Percentiles rank a stretch among this genome's conserved stretches.
Evolutionary conservation across 306 rosid genomes (phyloP).

Genomic region (Corylus avellana): DNA sequence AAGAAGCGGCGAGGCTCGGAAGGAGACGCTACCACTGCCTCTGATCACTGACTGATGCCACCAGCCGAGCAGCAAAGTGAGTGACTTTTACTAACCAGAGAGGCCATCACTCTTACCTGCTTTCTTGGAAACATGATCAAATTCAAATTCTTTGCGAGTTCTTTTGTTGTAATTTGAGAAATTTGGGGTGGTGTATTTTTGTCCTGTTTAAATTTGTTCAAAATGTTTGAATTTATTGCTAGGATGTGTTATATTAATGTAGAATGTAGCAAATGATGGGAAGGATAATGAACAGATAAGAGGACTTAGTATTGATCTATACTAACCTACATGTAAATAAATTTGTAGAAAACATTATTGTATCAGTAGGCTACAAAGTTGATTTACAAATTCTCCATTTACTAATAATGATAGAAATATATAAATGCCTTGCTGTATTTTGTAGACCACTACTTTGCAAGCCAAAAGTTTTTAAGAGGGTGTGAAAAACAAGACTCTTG

Average conservation of each 20-base stretch:
- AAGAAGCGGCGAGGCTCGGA: conserved; percentile 74
- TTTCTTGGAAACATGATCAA: conserved; percentile 20
- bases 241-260: neutral
- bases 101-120: conserved; percentile 30
- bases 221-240: neutral
- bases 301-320: neutral
- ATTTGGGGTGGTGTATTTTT: neutral
- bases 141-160: conserved; percentile 19
- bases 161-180: conserved; percentile 2
- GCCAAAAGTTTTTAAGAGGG: too few species aligned
- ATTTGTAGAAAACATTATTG: neutral
- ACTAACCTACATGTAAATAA: conserved; percentile 3
- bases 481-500: too few species aligned
- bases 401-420: neutral
- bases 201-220: neutral
- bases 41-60: conserved; percentile 47
- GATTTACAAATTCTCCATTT: neutral
- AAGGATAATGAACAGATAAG: neutral
- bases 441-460: too few species aligned
- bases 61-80: conserved; percentile 17
- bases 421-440: too few species aligned
- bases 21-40: conserved; percentile 50
- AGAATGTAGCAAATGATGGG: neutral
- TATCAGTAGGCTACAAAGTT: neutral
- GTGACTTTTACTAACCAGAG: conserved; percentile 34